Evolutionary conservation across 495 filamentous ascomycete species (phyloP), one percentile per base, ranked within the genome.

Genomic region (Xylaria intraflava): DNA sequence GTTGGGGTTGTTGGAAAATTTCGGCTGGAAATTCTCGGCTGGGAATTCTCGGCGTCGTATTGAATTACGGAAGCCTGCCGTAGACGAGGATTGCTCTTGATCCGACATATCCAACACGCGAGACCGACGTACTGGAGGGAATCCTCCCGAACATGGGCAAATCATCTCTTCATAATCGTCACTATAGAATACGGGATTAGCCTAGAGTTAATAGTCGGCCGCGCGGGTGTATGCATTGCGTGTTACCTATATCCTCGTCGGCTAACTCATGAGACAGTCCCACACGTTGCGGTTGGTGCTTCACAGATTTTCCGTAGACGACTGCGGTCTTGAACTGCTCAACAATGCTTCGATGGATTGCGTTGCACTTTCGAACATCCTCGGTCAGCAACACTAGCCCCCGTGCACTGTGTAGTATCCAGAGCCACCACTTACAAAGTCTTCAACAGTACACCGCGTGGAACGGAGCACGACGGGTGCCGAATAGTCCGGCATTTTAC

Each of bases 251-350:
- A 73, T 98, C 93, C 72, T 97, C 93, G 70, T 98, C 93, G 43
- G 81, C 87, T 61, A 98, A 77, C 76, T 95, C 88, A 69, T 98
- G 93, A 19, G 83, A 72, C 53, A 98, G 79, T 50, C 93, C 93
- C 54, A 98, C 93, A 55, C 90, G 82, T 74, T 97, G 94, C 56
- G 93, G 93, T 72, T 98, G 93, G 75, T 98, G 93, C 79, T 96
- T 97, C 33, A 98, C 93, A 36, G 90, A 96, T 61, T 89, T 89
- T 46, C 93, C 93, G 71, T 97, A 98, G 42, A 98, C 93, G 69
- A 98, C 84, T 16, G 93, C 93, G 30, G 83, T 78, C 74, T 90
- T 93, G 80, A 98, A 98, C 60, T 96, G 85, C 65, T 98, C 93
- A 50, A 95, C 80, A 64, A 98, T 98, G 29, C 83, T 90, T 68